Base-by-base conservation (phyloP, 768 basidiomycete genomes). In the Boletus fagicola region DNA sequence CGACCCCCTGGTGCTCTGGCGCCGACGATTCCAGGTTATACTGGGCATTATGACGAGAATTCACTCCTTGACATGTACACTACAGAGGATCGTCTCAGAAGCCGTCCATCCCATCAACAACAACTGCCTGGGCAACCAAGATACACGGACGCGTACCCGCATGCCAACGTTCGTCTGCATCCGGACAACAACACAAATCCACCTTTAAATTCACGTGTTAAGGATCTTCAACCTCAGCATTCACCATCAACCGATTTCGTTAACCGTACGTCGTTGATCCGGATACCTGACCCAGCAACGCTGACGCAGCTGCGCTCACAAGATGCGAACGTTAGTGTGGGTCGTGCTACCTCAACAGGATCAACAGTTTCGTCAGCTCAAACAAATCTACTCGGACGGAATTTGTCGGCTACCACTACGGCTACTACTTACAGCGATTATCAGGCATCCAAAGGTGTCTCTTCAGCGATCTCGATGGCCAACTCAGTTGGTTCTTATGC, bases 1-100 rank as follows among this genome's bases (percentile, higher is more conserved):
- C 69, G 71, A 49, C 72, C 71, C 22, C 63, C 68, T 28, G 72
- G 71, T 18, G 67, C 72, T 42, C 59, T 61, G 20, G 44, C 70
- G 2, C 71, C 71, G 0, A 62, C 62, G 20, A 68, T 63, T 20
- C 70, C 72, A 2, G 71, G 71, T 22, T 60, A 57, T 44, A 60
- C 38, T 5, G 50, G 45, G 38, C 53, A 57, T 28, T 70, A 54
- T 45, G 70, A 73, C 39, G 68, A 72, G 11, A 55, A 46, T 22
- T 60, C 56, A 3, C 42, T 68, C 20, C 38, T 64, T 42, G 69
- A 72, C 24, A 57, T 65, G 55, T 71, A 72, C 16, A 10, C 60
- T 22, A 20, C 63, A 20, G 70, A 63, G 0, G 68, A 65, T 0
- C 35, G 50, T 24, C 35, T 54, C 20, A 62, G 54, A 46, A 54